Conservation (phyloP, 331 rosid species). For the Quercus lobata region DNA sequence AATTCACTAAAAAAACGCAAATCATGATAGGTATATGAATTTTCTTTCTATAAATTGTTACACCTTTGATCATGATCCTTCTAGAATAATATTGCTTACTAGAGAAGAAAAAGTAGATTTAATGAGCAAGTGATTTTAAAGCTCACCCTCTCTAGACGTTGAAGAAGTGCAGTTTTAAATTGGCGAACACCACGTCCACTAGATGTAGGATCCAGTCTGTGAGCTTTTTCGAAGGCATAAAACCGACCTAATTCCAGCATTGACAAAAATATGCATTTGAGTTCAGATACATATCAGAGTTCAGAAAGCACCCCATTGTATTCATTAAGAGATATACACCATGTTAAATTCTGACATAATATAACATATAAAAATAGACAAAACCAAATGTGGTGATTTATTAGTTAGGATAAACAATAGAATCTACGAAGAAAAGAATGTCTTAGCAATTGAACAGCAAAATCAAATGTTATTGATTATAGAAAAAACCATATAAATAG, state of each 20-base stretch:
- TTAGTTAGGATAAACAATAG: background rate
- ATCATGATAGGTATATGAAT: background rate
- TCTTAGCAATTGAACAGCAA: background rate
- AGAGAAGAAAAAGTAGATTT: conserved; percentile 1
- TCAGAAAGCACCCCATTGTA: background rate
- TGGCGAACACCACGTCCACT: conserved; percentile 67
- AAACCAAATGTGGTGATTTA: conserved; percentile 5
- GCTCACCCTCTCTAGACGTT: conserved; percentile 56
- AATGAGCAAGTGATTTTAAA: background rate
- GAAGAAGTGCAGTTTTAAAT: conserved; percentile 64
- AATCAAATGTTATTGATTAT: background rate
- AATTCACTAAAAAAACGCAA: background rate
- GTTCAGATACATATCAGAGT: conserved; percentile 8
- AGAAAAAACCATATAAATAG: background rate
- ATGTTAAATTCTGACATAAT: background rate
- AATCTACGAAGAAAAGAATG: background rate
- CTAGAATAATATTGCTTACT: background rate
- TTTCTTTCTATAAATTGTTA: background rate
- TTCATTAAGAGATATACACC: background rate
- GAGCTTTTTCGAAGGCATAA: conserved; percentile 67
- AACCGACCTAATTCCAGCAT: conserved; percentile 51
- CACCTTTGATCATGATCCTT: background rate
- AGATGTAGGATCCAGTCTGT: conserved; percentile 57
- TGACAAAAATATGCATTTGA: conserved; percentile 11
- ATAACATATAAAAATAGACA: conserved; percentile 10